Conservation (phyloP, 2,329 filamentous ascomycete genomes). For the Pseudonectria foliicola region DNA sequence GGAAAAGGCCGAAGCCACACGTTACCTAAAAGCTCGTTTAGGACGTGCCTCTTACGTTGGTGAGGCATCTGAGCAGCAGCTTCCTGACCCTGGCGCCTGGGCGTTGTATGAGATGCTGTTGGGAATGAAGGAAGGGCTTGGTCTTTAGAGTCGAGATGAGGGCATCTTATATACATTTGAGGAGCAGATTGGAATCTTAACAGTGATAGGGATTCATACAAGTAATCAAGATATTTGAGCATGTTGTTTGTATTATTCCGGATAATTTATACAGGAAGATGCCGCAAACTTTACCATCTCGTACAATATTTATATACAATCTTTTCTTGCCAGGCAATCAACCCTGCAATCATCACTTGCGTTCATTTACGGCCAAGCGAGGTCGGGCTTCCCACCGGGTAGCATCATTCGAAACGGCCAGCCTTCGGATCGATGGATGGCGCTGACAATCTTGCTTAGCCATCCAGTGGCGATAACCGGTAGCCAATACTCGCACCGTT, state of each 20-base stretch:
- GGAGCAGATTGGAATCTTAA: no score
- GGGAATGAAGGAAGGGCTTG: conserved; percentile 2
- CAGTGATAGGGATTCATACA: no score
- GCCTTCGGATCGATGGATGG: conserved; percentile 17
- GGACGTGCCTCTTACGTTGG: conserved; percentile 23
- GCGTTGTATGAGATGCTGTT: conserved; percentile 21
- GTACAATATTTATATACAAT: no score
- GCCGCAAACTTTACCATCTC: no score
- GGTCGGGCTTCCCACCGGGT: conserved; percentile 21
- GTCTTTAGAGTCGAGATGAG: not conserved
- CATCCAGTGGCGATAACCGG: conserved; percentile 23
- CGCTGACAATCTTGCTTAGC: conserved; percentile 19
- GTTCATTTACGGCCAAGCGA: conserved; percentile 9
- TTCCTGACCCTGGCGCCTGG: conserved; percentile 27
- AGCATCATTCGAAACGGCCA: conserved; percentile 28
- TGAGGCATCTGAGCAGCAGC: conserved; percentile 19
- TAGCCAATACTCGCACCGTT: conserved; percentile 26
- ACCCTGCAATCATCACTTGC: not conserved
- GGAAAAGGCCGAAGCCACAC: conserved; percentile 23
- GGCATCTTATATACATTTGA: no score
- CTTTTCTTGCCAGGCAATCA: no score
- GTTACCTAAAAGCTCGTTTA: conserved; percentile 20
- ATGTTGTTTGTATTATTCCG: no score
- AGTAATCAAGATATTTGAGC: no score
- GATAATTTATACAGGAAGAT: no score